Evolutionary conservation across 129 eudicot genomes (phyloP), one percentile per base, ranked within the genome.

Genomic region (Scalesia atractyloides): DNA sequence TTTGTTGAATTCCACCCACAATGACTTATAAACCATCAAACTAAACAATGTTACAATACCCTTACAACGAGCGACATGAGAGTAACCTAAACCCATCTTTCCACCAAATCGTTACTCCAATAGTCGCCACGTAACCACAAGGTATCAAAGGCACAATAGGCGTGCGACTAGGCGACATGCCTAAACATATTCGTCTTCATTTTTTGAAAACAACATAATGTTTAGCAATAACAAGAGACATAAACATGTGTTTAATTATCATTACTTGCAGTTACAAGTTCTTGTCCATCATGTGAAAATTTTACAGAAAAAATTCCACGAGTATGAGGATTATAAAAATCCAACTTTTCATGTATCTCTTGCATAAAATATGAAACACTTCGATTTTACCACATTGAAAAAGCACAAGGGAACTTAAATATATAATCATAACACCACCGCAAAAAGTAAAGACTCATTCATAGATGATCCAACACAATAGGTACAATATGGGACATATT

Each of bases 311-410:
- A 92, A 26, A 92, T 89, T 56, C 95, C 96, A 78, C 87, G 87
- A 66, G 86, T 39, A 68, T 78, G 77, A 57, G 33, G 82, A 64
- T 79, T 83, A 19, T 96, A 83, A 74, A 92, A 85, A 74, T 83
- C 91, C 73, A 92, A 75, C 57, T 91, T 95, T 73, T 89, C 98
- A 52, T 92, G 98, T 83, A 89, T 85, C 72, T 92, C 96, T 96
- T 92, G 86, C 73, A 74, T 48, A 70, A 58, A 56, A n/a, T 56
- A 65, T 30, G 3, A 22, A 8, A 37, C 54, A 37, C 44, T 50
- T 54, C 7, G 11, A 76, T 26, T 58, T 22, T 70, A 37, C 60
- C 46, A 60, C 36, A 70, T 52, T 39, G 44, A 6, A 37, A 36
- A 57, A 41, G 15, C 14, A 49, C 18, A 49, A 49, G 15, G 9